These are phyloP conservation scores for Metschnikowia santaceciliae DNA, from an alignment of 805 yeast species.

Conservation along the genomic window DNA sequence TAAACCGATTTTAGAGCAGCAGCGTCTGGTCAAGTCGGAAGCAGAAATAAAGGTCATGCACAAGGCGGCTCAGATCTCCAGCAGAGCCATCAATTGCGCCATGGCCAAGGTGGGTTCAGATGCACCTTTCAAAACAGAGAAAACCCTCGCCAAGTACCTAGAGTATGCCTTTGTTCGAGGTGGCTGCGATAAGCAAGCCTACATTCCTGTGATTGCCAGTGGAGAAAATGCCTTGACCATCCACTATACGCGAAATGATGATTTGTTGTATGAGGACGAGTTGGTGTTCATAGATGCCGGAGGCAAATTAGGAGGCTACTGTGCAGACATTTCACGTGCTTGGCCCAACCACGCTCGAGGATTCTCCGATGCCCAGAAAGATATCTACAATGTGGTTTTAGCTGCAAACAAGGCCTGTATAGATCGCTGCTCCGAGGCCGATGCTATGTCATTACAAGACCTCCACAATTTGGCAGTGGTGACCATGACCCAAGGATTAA, in stretches of 20 bases:
- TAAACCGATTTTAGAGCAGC: conserved; percentile 37
- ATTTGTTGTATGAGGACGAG: conserved; percentile 68
- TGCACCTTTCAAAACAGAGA: conserved; percentile 59
- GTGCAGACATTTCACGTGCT: conserved; percentile 92
- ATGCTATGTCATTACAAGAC: conserved; percentile 59
- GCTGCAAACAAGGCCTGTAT: conserved; percentile 80
- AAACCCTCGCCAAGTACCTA: conserved; percentile 71
- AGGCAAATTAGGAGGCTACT: conserved; percentile 89
- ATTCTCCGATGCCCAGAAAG: conserved; percentile 76
- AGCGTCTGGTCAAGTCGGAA: conserved; percentile 70
- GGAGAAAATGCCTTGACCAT: conserved; percentile 87
- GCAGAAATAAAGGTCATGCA: conserved; percentile 78
- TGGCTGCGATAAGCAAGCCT: conserved; percentile 88
- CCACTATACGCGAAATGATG: conserved; percentile 93
- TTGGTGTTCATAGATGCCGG: conserved; percentile 93
- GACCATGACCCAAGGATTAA: conserved; percentile 58
- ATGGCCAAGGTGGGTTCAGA: conserved; percentile 51
- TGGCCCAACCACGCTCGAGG: conserved; percentile 82
- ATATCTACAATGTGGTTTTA: conserved; percentile 83
- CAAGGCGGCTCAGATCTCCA: conserved; percentile 76
- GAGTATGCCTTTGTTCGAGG: conserved; percentile 80
- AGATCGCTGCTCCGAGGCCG: conserved; percentile 53
- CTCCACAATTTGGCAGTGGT: conserved; percentile 68
- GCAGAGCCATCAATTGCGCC: conserved; percentile 80
- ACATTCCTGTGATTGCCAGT: conserved; percentile 94